Conservation (phyloP, 495 filamentous ascomycete species). For the Neurospora terricola region DNA sequence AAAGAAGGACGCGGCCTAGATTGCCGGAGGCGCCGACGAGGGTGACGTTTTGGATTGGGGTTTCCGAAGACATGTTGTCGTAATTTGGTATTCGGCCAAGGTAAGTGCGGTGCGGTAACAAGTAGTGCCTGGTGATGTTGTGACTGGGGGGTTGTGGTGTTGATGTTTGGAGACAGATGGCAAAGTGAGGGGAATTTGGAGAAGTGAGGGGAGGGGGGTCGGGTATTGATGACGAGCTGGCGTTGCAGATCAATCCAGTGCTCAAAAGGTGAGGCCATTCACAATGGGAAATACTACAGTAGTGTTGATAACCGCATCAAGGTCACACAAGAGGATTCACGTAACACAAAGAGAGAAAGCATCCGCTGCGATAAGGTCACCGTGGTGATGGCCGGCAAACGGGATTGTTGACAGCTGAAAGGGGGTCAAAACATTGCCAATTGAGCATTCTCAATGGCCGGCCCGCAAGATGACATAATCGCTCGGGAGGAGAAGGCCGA, state of each 20-base stretch:
- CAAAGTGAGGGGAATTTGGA: background rate
- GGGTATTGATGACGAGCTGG: background rate
- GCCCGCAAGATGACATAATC: background rate
- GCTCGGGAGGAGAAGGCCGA: background rate
- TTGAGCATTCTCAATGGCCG: background rate
- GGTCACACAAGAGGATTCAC: background rate
- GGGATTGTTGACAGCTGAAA: background rate
- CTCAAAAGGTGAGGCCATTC: background rate
- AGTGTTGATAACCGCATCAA: background rate
- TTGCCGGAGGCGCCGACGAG: conserved; percentile 30
- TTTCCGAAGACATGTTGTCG: background rate
- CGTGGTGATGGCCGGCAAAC: background rate
- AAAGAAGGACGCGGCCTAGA: conserved; percentile 26
- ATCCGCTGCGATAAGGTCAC: background rate
- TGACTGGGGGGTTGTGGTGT: background rate
- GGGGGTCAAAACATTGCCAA: background rate
- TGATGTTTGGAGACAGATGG: background rate
- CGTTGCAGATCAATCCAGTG: background rate
- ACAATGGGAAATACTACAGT: background rate
- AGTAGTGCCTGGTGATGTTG: background rate
- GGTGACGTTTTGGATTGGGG: conserved; percentile 13
- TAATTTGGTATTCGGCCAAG: background rate
- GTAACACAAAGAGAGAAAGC: background rate
- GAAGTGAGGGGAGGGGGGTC: background rate
- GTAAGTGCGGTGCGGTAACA: background rate